Evolutionary conservation across 441 rosid genomes (phyloP).

Genomic region (Eutrema salsugineum): DNA sequence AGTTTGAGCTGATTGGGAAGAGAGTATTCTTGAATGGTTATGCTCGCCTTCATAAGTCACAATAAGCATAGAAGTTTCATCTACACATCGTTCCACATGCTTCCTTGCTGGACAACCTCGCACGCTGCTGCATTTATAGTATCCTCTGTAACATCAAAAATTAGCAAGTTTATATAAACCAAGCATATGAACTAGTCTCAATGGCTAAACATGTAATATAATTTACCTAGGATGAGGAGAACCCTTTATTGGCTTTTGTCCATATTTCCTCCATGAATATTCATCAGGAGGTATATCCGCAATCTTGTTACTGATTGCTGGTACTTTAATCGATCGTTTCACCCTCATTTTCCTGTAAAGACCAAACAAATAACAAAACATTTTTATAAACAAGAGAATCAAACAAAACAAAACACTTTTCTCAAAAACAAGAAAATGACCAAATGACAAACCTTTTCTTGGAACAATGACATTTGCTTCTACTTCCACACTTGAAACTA

Average conservation of each 20-base stretch:
- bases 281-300: constrained; percentile 56
- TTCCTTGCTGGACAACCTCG: constrained; percentile 85
- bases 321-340: constrained; percentile 44
- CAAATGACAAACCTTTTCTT: constrained; percentile 47
- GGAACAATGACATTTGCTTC: constrained; percentile 60
- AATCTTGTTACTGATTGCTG: constrained; percentile 51
- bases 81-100: constrained; percentile 74
- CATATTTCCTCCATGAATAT: constrained; percentile 52
- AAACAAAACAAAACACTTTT: not conserved
- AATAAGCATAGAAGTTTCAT: constrained; percentile 65
- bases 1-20: constrained; percentile 47
- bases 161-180: not conserved
- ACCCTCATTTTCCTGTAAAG: constrained; percentile 36
- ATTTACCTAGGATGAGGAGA: constrained; percentile 47
- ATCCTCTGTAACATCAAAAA: constrained; percentile 51
- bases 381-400: not conserved
- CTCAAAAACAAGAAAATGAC: not conserved
- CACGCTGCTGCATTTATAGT: constrained; percentile 90
- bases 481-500: constrained; percentile 41
- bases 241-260: constrained; percentile 50
- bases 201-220: not conserved
- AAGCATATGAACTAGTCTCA: not conserved
- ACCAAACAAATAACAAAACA: not conserved
- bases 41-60: constrained; percentile 89
- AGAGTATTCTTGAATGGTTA: constrained; percentile 42